phyloP scores from a whole-genome alignment of 169 alveolate species.

The Plasmodium gaboni region DNA sequence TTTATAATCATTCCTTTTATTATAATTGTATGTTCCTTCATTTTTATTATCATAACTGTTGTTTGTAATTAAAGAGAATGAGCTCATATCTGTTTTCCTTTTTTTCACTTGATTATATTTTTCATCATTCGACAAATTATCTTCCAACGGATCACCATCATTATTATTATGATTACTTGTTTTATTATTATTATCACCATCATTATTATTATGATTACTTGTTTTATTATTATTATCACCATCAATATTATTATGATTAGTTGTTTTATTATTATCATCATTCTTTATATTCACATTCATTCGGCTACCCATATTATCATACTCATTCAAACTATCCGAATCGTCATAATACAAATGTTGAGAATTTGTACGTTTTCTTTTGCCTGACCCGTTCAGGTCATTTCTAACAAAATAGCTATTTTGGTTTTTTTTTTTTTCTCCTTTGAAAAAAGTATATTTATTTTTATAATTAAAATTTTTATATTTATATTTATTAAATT shows the following conservation, averaged over 20 bases:
- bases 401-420: no score
- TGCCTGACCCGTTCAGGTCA: no score
- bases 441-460: not conserved
- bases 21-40: no score
- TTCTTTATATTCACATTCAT: not conserved
- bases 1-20: not conserved
- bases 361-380: not conserved
- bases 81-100: not conserved
- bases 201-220: not conserved
- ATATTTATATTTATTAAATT: constrained; percentile 18
- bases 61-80: no score
- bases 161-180: no score
- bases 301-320: not conserved
- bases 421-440: not conserved
- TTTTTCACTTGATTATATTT: not conserved
- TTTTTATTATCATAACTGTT: no score
- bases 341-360: constrained; percentile 6
- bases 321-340: not conserved
- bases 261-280: not conserved
- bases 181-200: not conserved
- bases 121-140: no score
- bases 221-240: not conserved
- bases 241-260: not conserved
- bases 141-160: no score
- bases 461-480: constrained; percentile 12